Evolutionary conservation across 2,329 filamentous ascomycete genomes (phyloP).

Genomic region (Trichoderma sp.): DNA sequence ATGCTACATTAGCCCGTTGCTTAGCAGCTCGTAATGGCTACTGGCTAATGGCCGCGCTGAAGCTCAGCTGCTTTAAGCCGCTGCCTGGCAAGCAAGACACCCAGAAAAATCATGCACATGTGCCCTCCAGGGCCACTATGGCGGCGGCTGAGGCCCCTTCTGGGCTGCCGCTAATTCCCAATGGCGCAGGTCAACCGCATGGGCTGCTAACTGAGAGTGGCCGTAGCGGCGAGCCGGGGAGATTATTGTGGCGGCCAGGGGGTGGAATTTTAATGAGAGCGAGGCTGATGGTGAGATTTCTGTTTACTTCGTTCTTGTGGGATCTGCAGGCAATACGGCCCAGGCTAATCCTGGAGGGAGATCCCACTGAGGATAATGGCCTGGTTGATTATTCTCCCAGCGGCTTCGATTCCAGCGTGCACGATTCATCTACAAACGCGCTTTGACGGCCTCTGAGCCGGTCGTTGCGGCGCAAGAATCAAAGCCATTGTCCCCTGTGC

Average conservation of each 20-base stretch:
- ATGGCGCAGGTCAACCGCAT: constrained; percentile 22
- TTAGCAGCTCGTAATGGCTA: constrained; percentile 9
- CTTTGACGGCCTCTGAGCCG: neutral
- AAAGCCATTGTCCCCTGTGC: neutral
- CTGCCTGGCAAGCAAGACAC: neutral
- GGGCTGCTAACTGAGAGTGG: constrained; percentile 23
- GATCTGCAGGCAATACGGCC: neutral
- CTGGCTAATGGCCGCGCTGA: constrained; percentile 6
- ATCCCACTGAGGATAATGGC: neutral
- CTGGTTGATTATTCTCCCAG: neutral
- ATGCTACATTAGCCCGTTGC: constrained; percentile 16
- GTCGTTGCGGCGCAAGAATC: constrained; percentile 7
- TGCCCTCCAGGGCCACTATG: constrained; percentile 2
- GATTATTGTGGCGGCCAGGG: constrained; percentile 20
- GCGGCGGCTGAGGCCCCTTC: constrained; percentile 21
- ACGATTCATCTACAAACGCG: neutral
- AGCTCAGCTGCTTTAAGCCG: constrained; percentile 10
- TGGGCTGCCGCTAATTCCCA: constrained; percentile 18
- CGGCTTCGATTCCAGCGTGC: neutral
- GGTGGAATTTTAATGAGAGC: constrained; percentile 7
- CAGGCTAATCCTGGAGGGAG: neutral
- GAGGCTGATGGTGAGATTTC: constrained; percentile 5
- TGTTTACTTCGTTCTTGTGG: neutral
- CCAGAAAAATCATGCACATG: neutral
- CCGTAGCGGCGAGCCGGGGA: constrained; percentile 8